Percentiles rank a stretch among this genome's conserved stretches.
These are phyloP conservation scores for Phialophora tarda DNA, from an alignment of 2,329 filamentous ascomycete genomes.

Conservation along the genomic window DNA sequence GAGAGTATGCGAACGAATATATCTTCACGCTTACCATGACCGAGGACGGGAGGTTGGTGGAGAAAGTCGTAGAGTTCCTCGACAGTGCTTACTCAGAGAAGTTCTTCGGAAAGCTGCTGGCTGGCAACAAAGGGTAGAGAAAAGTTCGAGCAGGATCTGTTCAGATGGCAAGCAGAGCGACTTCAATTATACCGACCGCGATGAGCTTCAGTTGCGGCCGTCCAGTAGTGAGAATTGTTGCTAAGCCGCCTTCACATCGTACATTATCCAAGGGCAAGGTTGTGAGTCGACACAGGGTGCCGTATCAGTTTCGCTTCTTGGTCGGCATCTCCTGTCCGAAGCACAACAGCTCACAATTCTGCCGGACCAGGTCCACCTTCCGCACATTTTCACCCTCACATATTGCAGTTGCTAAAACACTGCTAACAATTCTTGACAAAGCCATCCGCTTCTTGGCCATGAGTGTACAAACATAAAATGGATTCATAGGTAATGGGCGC, in stretches of 20 bases:
- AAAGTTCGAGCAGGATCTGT: no score
- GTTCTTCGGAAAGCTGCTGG: background rate
- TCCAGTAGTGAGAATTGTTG: no score
- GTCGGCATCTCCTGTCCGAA: background rate
- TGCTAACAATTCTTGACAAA: background rate
- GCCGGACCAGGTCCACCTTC: background rate
- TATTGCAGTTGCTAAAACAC: background rate
- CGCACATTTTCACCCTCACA: background rate
- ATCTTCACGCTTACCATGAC: conserved; percentile 6
- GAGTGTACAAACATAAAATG: background rate
- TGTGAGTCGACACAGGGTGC: background rate
- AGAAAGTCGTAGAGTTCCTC: conserved; percentile 2
- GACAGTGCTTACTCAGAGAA: conserved; percentile 4
- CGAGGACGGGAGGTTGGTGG: conserved; percentile 2
- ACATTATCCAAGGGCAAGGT: no score
- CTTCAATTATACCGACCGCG: no score
- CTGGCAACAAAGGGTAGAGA: background rate
- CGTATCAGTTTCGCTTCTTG: background rate
- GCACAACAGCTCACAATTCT: background rate
- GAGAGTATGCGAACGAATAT: conserved; percentile 4
- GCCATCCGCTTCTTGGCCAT: background rate
- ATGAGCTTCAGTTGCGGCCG: no score
- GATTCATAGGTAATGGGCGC: background rate
- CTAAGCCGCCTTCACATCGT: no score
- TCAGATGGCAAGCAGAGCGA: no score